Conservation (phyloP, 495 filamentous ascomycete species). For the Corynascus novoguineensis region DNA sequence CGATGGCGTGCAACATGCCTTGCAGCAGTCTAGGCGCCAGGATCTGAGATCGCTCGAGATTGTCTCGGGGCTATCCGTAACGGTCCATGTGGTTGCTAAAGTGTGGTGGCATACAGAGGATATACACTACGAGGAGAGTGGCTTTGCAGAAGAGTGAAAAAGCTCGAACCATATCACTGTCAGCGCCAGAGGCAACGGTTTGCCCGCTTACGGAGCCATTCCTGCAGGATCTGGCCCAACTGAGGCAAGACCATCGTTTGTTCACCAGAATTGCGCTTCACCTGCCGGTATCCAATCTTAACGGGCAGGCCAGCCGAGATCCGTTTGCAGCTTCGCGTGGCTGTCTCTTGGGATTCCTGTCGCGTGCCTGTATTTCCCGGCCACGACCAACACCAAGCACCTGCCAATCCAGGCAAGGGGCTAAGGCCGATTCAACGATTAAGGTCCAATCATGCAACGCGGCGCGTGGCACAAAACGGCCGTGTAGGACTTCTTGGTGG, state of each 20-base stretch:
- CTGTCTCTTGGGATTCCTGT: background rate
- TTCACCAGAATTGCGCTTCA: too few species aligned
- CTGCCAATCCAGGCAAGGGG: slow-evolving; percentile 9
- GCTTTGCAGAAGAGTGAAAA: background rate
- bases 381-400: background rate
- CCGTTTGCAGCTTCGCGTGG: background rate
- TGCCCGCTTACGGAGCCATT: too few species aligned
- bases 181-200: too few species aligned
- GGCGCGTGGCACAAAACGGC: too few species aligned
- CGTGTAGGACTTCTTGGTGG: background rate
- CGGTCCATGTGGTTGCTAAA: background rate
- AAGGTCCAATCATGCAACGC: background rate
- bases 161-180: background rate
- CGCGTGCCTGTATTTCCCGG: background rate
- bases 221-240: too few species aligned
- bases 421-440: background rate
- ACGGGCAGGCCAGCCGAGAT: too few species aligned
- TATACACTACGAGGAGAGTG: background rate
- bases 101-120: background rate
- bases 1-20: background rate
- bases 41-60: background rate
- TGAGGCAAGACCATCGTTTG: too few species aligned
- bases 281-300: too few species aligned
- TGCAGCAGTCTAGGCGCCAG: background rate
- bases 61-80: slow-evolving; percentile 1